Evolutionary conservation across 345 rosid species (phyloP), one percentile per base, ranked within the genome.

Genomic region (Xanthoceras sorbifolium): DNA sequence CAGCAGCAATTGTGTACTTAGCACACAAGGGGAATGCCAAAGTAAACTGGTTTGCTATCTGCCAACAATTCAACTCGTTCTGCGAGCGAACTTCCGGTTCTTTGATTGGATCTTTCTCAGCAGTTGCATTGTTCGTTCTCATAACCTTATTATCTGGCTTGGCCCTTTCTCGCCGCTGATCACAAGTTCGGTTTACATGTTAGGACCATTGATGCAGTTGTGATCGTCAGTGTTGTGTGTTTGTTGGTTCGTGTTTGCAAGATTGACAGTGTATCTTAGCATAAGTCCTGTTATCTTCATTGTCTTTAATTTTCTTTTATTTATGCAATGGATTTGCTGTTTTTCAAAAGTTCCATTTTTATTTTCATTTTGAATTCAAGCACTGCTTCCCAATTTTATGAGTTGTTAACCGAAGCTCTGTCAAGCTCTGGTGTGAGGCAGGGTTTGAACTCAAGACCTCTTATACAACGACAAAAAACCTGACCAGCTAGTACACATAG

Each of bases 31-130:
- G 97, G 78, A 94, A 94, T 77, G 34, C 73, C 0, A 88, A 29
- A 74, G 77, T 89, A 64, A 93, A 91, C 85, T 93, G 98, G 97
- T 80, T 86, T 74, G 79, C 94, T 36, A 78, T 94, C 72, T 90
- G 94, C 83, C 90, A 86, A 79, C 97, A 94, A 52, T 91, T 86
- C 82, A 87, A 89, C 72, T 88, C 97, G 20, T 91, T 94, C 83
- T 94, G 97, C 67, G 82, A 89, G 82, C 94, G 94, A 64, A 84
- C 79, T 70, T 92, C 97, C 0, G 93, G 92, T 9, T 89, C 92
- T 50, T 77, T 94, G 78, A 85, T 91, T 29, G 97, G 98, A 64
- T 93, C 97, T 54, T 90, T 87, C 72, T 80, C 76, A 0, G 95
- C 78, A 25, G 79, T 84, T 11, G 82, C 76, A 22, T 4, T 83